A percentile compares a stretch with the other conserved stretches of the same genome.
phyloP scores from a whole-genome alignment of 306 rosid species.

The Crotalaria pallida region DNA sequence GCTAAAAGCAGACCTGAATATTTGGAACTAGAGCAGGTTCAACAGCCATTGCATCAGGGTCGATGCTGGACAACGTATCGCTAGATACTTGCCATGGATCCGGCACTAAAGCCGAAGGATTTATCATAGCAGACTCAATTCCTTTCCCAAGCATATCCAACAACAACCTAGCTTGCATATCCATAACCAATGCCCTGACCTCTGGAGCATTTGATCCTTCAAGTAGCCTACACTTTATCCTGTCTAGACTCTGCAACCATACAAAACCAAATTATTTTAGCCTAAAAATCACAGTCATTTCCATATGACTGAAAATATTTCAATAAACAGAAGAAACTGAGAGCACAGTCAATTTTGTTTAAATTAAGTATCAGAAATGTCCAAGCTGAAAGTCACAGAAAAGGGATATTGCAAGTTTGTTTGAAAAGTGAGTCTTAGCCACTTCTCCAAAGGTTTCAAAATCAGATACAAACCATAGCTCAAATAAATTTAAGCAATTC shows the following conservation, averaged over 20 bases:
- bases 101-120: constrained; percentile 81
- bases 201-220: constrained; percentile 98
- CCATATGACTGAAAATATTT: constrained; percentile 8
- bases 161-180: constrained; percentile 98
- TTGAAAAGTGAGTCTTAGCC: neutral
- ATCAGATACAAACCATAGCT: neutral
- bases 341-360: neutral
- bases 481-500: neutral
- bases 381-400: neutral
- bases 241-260: constrained; percentile 87
- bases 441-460: neutral
- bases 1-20: constrained; percentile 62
- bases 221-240: constrained; percentile 91
- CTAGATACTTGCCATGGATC: constrained; percentile 87
- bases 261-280: constrained; percentile 4
- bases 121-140: constrained; percentile 87
- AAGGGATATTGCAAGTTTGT: constrained; percentile 1
- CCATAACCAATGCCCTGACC: constrained; percentile 99
- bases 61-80: constrained; percentile 72
- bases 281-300: neutral
- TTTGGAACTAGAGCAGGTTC: constrained; percentile 73
- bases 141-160: constrained; percentile 99
- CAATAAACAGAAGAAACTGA: neutral
- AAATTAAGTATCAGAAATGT: neutral
- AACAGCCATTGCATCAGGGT: constrained; percentile 87